These are phyloP conservation scores for Botrytis porri DNA, from an alignment of 2,329 filamentous ascomycete genomes.

Conservation along the genomic window DNA sequence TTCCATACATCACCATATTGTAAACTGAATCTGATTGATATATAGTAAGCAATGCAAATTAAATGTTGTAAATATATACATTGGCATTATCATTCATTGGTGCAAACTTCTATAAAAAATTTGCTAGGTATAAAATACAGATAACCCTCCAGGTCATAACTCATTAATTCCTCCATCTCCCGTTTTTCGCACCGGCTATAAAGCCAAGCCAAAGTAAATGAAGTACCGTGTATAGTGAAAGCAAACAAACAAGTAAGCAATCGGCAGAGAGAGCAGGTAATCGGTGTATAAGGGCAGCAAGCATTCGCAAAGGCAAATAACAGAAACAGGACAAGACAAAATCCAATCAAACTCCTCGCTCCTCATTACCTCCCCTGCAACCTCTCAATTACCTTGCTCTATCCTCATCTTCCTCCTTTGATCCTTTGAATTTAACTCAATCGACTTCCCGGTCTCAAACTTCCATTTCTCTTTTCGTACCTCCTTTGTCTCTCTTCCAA, in stretches of 20 bases:
- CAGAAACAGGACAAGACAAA: background rate
- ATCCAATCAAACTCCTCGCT: background rate
- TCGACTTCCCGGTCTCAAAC: background rate
- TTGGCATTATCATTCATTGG: constrained; percentile 3
- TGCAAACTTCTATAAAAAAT: background rate
- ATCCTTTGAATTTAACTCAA: background rate
- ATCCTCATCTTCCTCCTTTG: background rate
- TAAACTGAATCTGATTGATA: background rate
- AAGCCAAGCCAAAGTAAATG: background rate
- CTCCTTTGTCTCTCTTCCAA: constrained; percentile 12
- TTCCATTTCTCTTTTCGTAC: constrained; percentile 4
- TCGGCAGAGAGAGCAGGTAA: background rate
- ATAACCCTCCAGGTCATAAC: background rate
- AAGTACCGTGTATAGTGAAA: background rate
- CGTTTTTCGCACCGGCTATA: background rate
- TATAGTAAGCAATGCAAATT: background rate
- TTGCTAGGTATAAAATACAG: background rate
- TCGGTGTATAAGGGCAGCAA: background rate
- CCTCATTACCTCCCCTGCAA: background rate
- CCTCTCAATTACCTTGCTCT: background rate
- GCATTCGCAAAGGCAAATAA: background rate
- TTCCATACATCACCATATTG: background rate
- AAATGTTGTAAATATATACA: background rate
- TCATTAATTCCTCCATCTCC: background rate
- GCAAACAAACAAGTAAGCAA: background rate